Conservation (phyloP, 768 basidiomycete species). For the Gloeostereum incarnatum region DNA sequence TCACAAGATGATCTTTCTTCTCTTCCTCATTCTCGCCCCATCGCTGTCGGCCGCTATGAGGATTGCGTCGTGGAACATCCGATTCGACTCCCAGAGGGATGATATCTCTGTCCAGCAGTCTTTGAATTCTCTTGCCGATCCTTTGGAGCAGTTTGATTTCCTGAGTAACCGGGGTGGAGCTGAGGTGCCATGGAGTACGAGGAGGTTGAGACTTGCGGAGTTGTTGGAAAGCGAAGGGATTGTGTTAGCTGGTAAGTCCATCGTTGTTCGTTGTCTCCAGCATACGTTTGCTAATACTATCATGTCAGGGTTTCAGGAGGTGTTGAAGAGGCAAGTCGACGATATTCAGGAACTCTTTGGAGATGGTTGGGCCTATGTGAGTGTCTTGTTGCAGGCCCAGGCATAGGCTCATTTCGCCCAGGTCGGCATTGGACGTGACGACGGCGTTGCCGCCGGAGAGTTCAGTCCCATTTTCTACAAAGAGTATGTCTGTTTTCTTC, state of each 20-base stretch:
- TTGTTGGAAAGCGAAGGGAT: slow-evolving; percentile 29
- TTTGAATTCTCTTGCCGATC: slow-evolving; percentile 30
- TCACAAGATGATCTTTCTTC: too few species aligned
- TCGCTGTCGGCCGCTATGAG: slow-evolving; percentile 15
- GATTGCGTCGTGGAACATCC: slow-evolving; percentile 41
- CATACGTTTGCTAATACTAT: background rate
- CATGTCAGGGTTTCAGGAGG: slow-evolving; percentile 41
- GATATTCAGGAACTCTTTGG: slow-evolving; percentile 50
- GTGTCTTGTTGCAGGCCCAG: slow-evolving; percentile 11
- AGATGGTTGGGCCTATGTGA: slow-evolving; percentile 41
- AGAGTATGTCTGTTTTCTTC: slow-evolving; percentile 18
- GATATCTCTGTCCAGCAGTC: slow-evolving; percentile 37
- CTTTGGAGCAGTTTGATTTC: slow-evolving; percentile 24
- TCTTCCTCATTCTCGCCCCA: too few species aligned
- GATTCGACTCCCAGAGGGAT: slow-evolving; percentile 45
- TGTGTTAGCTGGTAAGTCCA: slow-evolving; percentile 26
- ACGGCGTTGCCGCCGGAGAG: slow-evolving; percentile 46
- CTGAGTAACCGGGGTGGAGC: slow-evolving; percentile 17
- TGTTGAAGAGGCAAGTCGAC: slow-evolving; percentile 42
- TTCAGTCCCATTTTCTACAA: slow-evolving; percentile 58
- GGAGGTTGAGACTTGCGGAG: slow-evolving; percentile 38
- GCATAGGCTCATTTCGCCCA: slow-evolving; percentile 10
- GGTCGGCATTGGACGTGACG: slow-evolving; percentile 57
- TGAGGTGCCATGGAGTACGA: slow-evolving; percentile 47
- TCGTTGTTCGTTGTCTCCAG: background rate